Conservation (phyloP, 2,329 filamentous ascomycete genomes). For the Mycosphaerella arachidis region DNA sequence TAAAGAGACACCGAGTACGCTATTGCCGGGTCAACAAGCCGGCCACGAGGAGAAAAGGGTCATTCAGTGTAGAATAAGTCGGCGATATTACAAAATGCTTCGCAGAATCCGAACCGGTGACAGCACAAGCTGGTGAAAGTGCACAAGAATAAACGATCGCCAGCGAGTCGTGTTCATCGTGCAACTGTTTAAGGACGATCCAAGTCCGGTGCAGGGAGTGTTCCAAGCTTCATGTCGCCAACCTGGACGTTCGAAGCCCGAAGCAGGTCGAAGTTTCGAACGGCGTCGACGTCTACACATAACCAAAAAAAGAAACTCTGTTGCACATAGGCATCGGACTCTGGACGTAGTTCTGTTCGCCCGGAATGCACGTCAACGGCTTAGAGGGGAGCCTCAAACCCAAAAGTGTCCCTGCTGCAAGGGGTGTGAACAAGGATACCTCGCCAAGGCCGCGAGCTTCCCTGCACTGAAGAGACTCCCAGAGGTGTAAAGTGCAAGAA, state of each 20-base stretch:
- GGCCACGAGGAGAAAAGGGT: too few species aligned
- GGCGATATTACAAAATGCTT: too few species aligned
- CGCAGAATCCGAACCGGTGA: too few species aligned
- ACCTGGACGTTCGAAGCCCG: neutral
- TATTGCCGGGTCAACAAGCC: too few species aligned
- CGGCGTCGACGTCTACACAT: neutral
- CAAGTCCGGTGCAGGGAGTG: neutral
- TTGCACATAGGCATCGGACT: neutral
- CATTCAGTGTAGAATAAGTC: too few species aligned
- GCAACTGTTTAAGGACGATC: neutral
- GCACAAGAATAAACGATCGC: neutral
- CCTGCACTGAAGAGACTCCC: neutral
- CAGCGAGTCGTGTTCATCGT: neutral
- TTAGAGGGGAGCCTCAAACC: neutral
- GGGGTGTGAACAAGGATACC: neutral
- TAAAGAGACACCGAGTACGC: too few species aligned
- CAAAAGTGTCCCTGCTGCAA: neutral
- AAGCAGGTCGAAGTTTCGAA: neutral
- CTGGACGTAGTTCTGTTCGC: neutral
- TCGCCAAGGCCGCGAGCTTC: neutral
- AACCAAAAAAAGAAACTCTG: neutral
- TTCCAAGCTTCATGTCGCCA: neutral
- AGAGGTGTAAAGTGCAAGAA: neutral
- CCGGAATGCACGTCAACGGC: neutral
- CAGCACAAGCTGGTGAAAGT: neutral